Evolutionary conservation across 2,329 filamentous ascomycete species (phyloP).

Genomic region (Davidsoniella neocaledoniae): DNA sequence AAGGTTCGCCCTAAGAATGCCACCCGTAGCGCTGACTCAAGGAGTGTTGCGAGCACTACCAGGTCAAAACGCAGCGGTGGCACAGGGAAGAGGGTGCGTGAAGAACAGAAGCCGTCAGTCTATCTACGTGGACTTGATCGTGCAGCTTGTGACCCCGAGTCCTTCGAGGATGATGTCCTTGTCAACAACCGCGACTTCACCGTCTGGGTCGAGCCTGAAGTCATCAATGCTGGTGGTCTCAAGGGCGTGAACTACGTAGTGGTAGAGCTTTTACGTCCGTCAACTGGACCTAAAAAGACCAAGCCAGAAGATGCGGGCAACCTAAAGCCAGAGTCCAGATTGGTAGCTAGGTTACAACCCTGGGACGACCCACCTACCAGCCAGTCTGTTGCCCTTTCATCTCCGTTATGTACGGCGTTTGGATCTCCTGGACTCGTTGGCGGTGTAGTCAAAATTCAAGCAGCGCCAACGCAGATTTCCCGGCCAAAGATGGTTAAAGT

Average conservation of each 20-base stretch:
- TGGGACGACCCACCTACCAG: constrained; percentile 84
- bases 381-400: constrained; percentile 64
- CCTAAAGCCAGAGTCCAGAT: constrained; percentile 34
- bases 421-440: constrained; percentile 61
- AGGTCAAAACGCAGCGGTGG: constrained; percentile 63
- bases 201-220: constrained; percentile 72
- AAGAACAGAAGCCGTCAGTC: constrained; percentile 48
- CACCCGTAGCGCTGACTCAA: constrained; percentile 41
- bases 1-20: constrained; percentile 63
- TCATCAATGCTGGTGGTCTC: constrained; percentile 54
- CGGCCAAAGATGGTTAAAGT: constrained; percentile 50
- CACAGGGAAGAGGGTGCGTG: constrained; percentile 43
- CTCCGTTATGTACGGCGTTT: constrained; percentile 56
- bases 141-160: constrained; percentile 32
- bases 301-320: constrained; percentile 50
- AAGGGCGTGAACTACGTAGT: constrained; percentile 60
- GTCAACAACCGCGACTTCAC: constrained; percentile 37
- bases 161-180: constrained; percentile 61
- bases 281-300: constrained; percentile 50
- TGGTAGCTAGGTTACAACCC: constrained; percentile 57
- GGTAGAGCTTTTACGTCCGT: constrained; percentile 76
- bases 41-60: constrained; percentile 65
- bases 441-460: constrained; percentile 73
- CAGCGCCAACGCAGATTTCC: constrained; percentile 55
- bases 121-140: constrained; percentile 72